Percentiles rank a stretch among this genome's conserved stretches.
These are phyloP conservation scores for Fusarium tjaetaba DNA, from an alignment of 2,329 filamentous ascomycete species.

Conservation along the genomic window DNA sequence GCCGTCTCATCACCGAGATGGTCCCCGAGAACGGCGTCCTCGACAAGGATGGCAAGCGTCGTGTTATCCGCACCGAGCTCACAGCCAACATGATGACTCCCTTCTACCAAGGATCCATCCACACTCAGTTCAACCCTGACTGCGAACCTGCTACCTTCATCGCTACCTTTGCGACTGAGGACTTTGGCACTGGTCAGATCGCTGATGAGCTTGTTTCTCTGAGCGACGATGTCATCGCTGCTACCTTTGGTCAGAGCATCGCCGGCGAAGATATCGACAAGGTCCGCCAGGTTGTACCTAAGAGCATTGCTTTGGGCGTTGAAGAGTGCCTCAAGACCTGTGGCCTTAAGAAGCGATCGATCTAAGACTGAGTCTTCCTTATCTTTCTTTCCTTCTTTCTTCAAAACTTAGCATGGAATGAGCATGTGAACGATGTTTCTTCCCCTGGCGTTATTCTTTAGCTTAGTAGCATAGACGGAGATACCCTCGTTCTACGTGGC, in stretches of 20 bases:
- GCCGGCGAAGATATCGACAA: conserved; percentile 58
- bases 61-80: conserved; percentile 56
- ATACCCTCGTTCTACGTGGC: conserved; percentile 7
- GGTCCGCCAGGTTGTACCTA: conserved; percentile 54
- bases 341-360: conserved; percentile 53
- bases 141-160: conserved; percentile 62
- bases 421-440: not conserved
- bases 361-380: conserved; percentile 10
- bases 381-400: not conserved
- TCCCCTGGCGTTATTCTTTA: conserved; percentile 13
- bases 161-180: conserved; percentile 60
- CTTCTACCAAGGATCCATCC: conserved; percentile 64
- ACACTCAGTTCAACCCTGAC: conserved; percentile 66
- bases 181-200: conserved; percentile 62
- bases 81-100: conserved; percentile 59
- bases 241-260: conserved; percentile 58
- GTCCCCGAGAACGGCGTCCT: conserved; percentile 62
- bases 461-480: not conserved
- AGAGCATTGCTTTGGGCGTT: conserved; percentile 61
- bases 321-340: conserved; percentile 58
- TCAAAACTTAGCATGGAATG: not conserved
- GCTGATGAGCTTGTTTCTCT: conserved; percentile 62
- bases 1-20: conserved; percentile 62
- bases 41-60: conserved; percentile 48
- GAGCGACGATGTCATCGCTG: conserved; percentile 56